These are phyloP conservation scores for Lachnellula occidentalis DNA, from an alignment of 2,329 filamentous ascomycete genomes.

Conservation along the genomic window DNA sequence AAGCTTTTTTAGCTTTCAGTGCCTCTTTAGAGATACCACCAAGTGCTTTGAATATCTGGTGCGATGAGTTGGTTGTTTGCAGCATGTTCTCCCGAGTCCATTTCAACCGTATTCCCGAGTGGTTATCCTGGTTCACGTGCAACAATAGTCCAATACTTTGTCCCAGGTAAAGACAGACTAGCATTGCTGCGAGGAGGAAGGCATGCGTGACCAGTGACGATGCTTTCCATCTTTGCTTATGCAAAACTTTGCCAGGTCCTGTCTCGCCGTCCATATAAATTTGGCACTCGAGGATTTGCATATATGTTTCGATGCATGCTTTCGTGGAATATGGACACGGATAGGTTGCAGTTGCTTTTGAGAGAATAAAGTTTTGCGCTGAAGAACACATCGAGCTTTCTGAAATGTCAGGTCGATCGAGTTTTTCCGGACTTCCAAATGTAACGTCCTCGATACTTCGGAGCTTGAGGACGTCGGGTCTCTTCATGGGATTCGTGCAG, in stretches of 20 bases:
- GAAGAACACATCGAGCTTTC: background rate
- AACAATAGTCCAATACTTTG: constrained; percentile 7
- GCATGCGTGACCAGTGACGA: constrained; percentile 20
- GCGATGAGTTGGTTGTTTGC: constrained; percentile 12
- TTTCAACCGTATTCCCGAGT: constrained; percentile 9
- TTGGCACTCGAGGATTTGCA: constrained; percentile 44
- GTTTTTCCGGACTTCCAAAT: constrained; percentile 36
- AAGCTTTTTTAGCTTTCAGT: constrained; percentile 15
- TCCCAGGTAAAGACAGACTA: constrained; percentile 25
- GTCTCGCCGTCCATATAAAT: background rate
- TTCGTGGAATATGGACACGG: constrained; percentile 45
- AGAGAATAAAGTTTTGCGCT: constrained; percentile 15
- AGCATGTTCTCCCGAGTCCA: constrained; percentile 21
- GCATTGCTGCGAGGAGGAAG: constrained; percentile 24
- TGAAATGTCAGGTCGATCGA: background rate
- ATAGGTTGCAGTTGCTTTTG: constrained; percentile 37
- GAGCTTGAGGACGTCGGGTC: constrained; percentile 1
- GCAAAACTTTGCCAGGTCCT: background rate
- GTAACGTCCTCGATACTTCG: background rate
- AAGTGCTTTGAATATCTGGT: constrained; percentile 18
- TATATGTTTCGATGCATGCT: constrained; percentile 43
- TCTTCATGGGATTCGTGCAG: constrained; percentile 40
- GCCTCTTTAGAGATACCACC: constrained; percentile 18
- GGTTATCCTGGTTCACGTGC: background rate
- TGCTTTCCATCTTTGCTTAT: constrained; percentile 15